Percentiles rank a stretch among this genome's conserved stretches.
phyloP scores from a whole-genome alignment of 2,329 filamentous ascomycete species.

The Talaromyces pinophilus region DNA sequence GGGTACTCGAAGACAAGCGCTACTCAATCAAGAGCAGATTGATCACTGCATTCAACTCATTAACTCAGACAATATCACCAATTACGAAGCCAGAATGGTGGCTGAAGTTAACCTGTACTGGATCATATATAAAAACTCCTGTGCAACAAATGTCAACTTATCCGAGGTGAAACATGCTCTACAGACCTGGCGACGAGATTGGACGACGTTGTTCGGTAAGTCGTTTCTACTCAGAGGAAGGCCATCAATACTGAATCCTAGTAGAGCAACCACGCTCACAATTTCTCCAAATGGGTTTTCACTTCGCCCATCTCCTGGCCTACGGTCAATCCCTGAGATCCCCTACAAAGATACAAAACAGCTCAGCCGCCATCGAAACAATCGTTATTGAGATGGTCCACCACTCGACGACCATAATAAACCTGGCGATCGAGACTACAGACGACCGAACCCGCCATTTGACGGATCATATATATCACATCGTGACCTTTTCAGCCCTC shows the following conservation, averaged over 20 bases:
- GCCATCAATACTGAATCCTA: neutral
- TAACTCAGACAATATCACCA: constrained; percentile 42
- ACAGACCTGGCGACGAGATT: constrained; percentile 43
- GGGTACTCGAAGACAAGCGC: constrained; percentile 43
- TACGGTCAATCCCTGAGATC: constrained; percentile 44
- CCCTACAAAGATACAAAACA: constrained; percentile 26
- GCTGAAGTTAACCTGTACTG: constrained; percentile 51
- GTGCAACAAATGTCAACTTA: constrained; percentile 34
- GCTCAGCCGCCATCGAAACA: constrained; percentile 33
- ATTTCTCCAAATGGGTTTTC: constrained; percentile 51
- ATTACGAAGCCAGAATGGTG: constrained; percentile 51
- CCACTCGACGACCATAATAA: constrained; percentile 44
- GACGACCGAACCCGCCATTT: constrained; percentile 49
- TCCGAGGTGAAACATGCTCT: constrained; percentile 38
- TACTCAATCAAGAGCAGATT: constrained; percentile 42
- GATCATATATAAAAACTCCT: constrained; percentile 47
- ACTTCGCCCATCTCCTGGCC: constrained; percentile 48
- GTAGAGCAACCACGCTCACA: constrained; percentile 48
- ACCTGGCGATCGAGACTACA: constrained; percentile 46
- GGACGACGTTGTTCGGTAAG: constrained; percentile 44
- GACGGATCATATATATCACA: constrained; percentile 52
- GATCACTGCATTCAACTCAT: constrained; percentile 42
- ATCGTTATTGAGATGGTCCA: constrained; percentile 46
- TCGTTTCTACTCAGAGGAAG: no score
- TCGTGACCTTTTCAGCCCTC: constrained; percentile 46